Base-by-base conservation (phyloP, 2,329 filamentous ascomycete genomes). In the Fusarium bactridioides region DNA sequence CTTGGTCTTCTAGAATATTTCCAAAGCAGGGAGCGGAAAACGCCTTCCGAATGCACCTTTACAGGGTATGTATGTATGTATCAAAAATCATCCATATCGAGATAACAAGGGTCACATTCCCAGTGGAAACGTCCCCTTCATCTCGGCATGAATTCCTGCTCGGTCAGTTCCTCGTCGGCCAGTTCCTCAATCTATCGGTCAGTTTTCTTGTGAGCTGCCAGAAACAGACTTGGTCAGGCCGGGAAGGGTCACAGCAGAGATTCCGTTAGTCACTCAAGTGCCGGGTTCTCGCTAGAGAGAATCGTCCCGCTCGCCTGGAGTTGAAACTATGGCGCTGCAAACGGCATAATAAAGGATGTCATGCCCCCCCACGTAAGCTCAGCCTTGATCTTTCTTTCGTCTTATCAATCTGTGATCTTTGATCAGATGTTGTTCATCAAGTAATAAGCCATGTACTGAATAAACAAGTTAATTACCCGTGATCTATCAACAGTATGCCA, bases 71-170 rank as follows among this genome's bases (percentile, higher is more conserved):
- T 29, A 19, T 29, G 25, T 29, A 19, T 25, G 25, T 29, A 19
- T 35, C 48, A 27, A 44, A 27, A 55, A 40, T 55, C 60, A 47
- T 47, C 25, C 19, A 43, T 63, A 63, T 62, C 63, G 48, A 54
- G 56, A 67, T 55, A 67, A n/a, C 50, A 23, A 45, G 45, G 21
- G 62, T 61, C 38, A 23, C 37, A 48, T 12, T 40, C 41, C 23
- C 29, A 10, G 66, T 53, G 58, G 64, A 44, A 58, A 58, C 19
- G 59, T 53, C 45, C 65, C 64, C 61, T 69, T 69, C 58, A 69
- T 69, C 51, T 69, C 66, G 66, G 66, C 35, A 48, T 48, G 41
- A 54, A 35, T 62, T 48, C 54, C 64, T 55, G 41, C 45, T 59
- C 41, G 40, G 59, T 45, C 64, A 45, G 27, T 53, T 29, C 37